Evolutionary conservation across 2,329 filamentous ascomycete genomes (phyloP).

Genomic region (Fusarium longipes): DNA sequence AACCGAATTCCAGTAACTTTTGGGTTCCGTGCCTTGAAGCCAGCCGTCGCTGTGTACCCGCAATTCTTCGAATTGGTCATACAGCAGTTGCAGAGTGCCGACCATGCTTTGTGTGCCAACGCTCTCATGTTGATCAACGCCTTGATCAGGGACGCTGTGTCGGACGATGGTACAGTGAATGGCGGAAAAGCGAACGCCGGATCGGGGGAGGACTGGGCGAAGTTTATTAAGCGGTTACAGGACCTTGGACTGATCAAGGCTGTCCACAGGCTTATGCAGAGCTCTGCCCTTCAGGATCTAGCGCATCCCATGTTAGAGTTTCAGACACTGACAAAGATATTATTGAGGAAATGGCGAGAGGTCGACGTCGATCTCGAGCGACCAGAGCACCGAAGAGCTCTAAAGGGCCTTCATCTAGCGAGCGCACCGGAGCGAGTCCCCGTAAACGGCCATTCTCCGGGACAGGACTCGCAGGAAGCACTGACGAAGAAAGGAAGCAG

Average conservation of each 20-base stretch:
- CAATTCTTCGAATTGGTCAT: conserved; percentile 96
- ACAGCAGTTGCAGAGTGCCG: conserved; percentile 88
- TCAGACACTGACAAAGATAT: conserved; percentile 87
- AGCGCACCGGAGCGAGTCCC: conserved; percentile 73
- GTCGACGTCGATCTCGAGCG: conserved; percentile 86
- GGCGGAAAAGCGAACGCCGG: conserved; percentile 45
- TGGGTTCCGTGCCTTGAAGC: conserved; percentile 91
- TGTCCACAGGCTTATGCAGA: conserved; percentile 94
- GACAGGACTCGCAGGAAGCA: conserved; percentile 53
- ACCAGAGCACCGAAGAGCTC: conserved; percentile 85
- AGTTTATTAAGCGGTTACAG: conserved; percentile 92
- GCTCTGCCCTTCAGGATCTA: conserved; percentile 88
- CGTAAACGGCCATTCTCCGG: conserved; percentile 54
- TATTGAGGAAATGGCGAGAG: conserved; percentile 89
- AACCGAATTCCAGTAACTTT: conserved; percentile 69
- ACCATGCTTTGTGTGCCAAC: conserved; percentile 95
- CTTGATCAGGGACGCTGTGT: conserved; percentile 90
- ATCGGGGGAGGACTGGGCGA: conserved; percentile 82
- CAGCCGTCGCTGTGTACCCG: conserved; percentile 88
- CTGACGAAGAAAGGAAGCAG: conserved; percentile 68
- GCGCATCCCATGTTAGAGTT: conserved; percentile 93
- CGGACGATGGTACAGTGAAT: conserved; percentile 70
- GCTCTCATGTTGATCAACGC: conserved; percentile 95
- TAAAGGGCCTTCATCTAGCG: conserved; percentile 86
- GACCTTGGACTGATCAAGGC: conserved; percentile 93